Conservation (phyloP, 305 asterid genomes). For the Plantago rigida region DNA sequence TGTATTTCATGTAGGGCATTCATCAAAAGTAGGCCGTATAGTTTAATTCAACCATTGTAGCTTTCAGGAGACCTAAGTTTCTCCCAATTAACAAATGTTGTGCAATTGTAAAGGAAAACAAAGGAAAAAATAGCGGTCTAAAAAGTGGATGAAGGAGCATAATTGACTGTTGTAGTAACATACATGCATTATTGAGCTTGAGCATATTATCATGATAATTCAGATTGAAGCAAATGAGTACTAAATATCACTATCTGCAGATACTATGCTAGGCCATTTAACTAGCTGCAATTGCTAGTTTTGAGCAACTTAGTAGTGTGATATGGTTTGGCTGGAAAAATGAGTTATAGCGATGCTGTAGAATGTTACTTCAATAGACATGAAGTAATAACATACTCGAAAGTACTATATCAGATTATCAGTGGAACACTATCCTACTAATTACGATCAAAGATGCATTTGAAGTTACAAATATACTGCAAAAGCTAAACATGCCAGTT, state of each 20-base stretch:
- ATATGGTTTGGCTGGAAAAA: neutral
- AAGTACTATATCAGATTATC: neutral
- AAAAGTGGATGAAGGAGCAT: neutral
- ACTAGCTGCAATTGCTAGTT: neutral
- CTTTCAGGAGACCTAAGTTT: slow-evolving; percentile 1
- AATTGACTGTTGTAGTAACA: neutral
- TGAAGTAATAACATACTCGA: neutral
- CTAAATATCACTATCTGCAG: neutral
- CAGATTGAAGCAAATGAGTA: neutral
- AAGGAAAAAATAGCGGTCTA: neutral
- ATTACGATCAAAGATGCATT: slow-evolving; percentile 6
- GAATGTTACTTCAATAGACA: neutral
- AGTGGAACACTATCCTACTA: neutral
- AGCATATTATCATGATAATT: neutral
- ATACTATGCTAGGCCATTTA: neutral
- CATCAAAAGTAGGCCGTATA: slow-evolving; percentile 10
- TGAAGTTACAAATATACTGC: neutral
- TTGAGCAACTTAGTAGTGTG: neutral
- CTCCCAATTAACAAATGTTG: neutral
- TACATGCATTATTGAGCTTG: neutral
- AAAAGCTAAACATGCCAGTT: neutral
- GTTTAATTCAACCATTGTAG: slow-evolving; percentile 11
- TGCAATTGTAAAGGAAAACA: neutral
- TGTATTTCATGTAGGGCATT: slow-evolving; percentile 17
- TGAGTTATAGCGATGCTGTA: neutral